Base-by-base conservation (phyloP, 2,329 filamentous ascomycete genomes). In the Calonectria henricotiae region DNA sequence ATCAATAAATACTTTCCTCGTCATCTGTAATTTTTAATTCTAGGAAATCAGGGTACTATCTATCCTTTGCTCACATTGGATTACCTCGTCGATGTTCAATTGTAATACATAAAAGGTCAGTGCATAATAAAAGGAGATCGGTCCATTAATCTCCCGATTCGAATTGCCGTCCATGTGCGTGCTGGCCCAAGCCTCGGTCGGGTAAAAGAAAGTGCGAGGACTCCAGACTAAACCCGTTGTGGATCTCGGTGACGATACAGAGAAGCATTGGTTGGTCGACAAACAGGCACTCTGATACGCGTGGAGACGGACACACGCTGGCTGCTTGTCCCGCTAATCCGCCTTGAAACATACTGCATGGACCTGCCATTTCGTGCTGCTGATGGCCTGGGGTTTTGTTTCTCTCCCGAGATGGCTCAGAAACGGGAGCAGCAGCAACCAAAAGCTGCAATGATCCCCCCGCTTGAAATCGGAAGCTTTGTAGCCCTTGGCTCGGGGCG, bases 401-500 rank as follows among this genome's bases (percentile, higher is more conserved):
- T 55, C n/a, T 37, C 23, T 15, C 30, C 30, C 9, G 20, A 37
- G 20, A 58, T 58, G 51, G 23, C 51, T 39, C 32, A 15, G 11
- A 23, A 15, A 13, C 51, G 20, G 6, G 51, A 37, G 51, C 32
- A 39, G 46, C 46, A 17, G 35, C n/a, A 39, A 39, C 17, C 51
- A 5, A 25, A 25, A 25, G n/a, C 51, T 58, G 51, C 32, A n/a
- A 58, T 58, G 51, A 58, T 58, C 7, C 51, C 51, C 35, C 51
- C 51, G 20, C 51, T 58, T 4, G 51, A 58, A 39, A 58, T 58
- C n/a, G 51, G 51, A 39, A 58, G 51, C 51, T 58, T 58, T 25
- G 51, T 39, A 20, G 51, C 51, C 20, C 51, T 58, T 15, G 51
- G 51, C 20, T 58, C 51, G 35, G 51, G 51, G 15, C 32, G 51